Conservation (phyloP, 176 grass and related monocot genomes). For the Phoenix roebelenii region DNA sequence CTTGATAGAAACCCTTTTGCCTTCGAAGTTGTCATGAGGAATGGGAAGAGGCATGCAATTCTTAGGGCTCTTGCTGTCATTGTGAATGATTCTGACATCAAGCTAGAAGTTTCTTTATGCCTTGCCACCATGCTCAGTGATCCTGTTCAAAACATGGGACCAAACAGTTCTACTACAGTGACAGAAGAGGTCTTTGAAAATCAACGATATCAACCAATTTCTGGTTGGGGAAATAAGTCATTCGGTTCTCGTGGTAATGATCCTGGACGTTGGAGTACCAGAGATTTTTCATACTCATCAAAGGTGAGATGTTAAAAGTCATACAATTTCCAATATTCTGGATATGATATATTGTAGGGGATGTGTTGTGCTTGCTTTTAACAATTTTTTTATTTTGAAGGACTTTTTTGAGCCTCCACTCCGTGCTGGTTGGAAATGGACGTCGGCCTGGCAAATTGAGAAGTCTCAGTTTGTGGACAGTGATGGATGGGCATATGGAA, state of each 20-base stretch:
- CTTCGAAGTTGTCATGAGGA: slow-evolving; percentile 78
- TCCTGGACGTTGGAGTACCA: slow-evolving; percentile 67
- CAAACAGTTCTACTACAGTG: slow-evolving; percentile 26
- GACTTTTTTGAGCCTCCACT: slow-evolving; percentile 81
- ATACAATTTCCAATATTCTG: not conserved
- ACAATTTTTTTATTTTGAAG: slow-evolving; percentile 43
- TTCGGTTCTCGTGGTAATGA: slow-evolving; percentile 38
- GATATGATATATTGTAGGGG: no score
- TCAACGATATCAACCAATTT: slow-evolving; percentile 71
- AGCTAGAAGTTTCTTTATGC: slow-evolving; percentile 81
- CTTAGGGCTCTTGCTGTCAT: slow-evolving; percentile 78
- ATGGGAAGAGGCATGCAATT: slow-evolving; percentile 71
- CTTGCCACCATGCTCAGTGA: slow-evolving; percentile 40
- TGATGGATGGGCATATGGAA: slow-evolving; percentile 91
- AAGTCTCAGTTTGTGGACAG: slow-evolving; percentile 59
- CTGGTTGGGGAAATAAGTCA: slow-evolving; percentile 62
- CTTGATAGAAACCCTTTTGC: slow-evolving; percentile 63
- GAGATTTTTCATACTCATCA: slow-evolving; percentile 69
- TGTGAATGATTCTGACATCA: slow-evolving; percentile 69
- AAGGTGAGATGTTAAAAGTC: slow-evolving; percentile 34
- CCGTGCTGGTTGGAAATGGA: slow-evolving; percentile 82
- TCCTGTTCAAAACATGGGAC: slow-evolving; percentile 21
- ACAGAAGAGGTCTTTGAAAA: slow-evolving; percentile 95
- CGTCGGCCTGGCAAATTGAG: slow-evolving; percentile 91
- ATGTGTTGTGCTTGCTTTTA: slow-evolving; percentile 12